Base-by-base conservation (phyloP, 2,329 filamentous ascomycete species). In the Ceratocystis cacaofunesta region DNA sequence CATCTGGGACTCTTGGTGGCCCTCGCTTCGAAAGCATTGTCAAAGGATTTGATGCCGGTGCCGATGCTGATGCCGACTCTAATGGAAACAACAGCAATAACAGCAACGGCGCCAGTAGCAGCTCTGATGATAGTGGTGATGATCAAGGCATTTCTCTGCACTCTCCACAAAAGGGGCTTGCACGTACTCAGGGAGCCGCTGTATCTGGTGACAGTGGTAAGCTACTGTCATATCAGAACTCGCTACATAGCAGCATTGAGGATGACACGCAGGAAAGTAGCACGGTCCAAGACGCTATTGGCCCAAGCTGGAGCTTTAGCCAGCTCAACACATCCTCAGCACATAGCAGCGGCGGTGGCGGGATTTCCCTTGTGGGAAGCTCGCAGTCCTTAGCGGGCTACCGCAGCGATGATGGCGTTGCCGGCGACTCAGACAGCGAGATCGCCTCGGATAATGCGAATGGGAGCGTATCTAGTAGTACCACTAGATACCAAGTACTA, bases 1-100 rank as follows among this genome's bases (percentile, higher is more conserved):
- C 90, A 4, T 80, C 82, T 6, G 61, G 61, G 19, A 76, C 76
- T 68, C 84, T 99, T 69, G 94, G 94, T 66, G 92, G 92, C 30
- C 81, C 86, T 57, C 82, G 82, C 63, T 86, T 96, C 68, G 82
- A 86, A 70, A 79, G 86, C 69, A 85, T 96, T 62, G 79, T 89
- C 64, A 82, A 85, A 63, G 79, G 81, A 65, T 88, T 82, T 71
- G 79, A 81, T 69, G 80, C 75, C 62, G 80, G 81, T 58, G 73
- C 72, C 5, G 72, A 74, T 22, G 48, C 19, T 17, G 48, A 52
- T 80, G 89, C 85, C 3, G 32, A 30, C 7, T 58, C 55, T n/a
- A 30, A 58, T n/a, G 55, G 77, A 52, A 75, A 78, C 86, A 89
- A 90, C 87, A 89, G 95, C 87, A 90, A 30, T 25, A 30, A 19